Evolutionary conservation across 345 rosid species (phyloP).

Genomic region (Limnanthes douglasii): DNA sequence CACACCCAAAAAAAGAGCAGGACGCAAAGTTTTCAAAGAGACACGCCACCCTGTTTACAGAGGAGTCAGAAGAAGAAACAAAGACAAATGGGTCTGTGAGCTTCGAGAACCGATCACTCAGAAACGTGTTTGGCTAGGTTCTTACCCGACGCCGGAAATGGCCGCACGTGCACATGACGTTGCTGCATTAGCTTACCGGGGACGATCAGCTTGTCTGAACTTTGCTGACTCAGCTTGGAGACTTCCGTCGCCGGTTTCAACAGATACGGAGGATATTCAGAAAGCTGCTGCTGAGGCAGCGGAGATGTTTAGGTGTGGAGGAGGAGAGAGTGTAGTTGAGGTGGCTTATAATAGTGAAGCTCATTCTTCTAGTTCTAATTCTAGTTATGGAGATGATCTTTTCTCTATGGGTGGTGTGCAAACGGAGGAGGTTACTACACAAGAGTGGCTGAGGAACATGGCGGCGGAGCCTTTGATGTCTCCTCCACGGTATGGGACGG

Average conservation of each 20-base stretch:
- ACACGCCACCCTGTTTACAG: conserved; percentile 80
- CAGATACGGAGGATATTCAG: conserved; percentile 51
- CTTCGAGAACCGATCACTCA: conserved; percentile 77
- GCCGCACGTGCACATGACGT: conserved; percentile 94
- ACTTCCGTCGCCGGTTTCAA: conserved; percentile 51
- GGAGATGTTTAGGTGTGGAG: conserved; percentile 3
- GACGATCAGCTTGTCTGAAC: conserved; percentile 68
- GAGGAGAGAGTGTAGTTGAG: too few species aligned
- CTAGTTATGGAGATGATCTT: conserved; percentile 10
- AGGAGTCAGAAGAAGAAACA: conserved; percentile 53
- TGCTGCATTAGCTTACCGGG: conserved; percentile 63
- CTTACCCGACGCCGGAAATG: conserved; percentile 64
- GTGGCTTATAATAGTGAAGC: too few species aligned
- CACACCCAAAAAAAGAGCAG: conserved; percentile 59
- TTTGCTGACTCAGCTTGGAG: conserved; percentile 85
- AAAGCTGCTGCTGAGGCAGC: conserved; percentile 51
- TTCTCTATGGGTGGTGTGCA: conserved; percentile 49
- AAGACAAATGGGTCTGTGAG: conserved; percentile 89
- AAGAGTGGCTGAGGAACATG: conserved; percentile 40
- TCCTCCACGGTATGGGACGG: too few species aligned
- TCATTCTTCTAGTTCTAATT: too few species aligned
- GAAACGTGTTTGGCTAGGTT: conserved; percentile 82
- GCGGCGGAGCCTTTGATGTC: conserved; percentile 72
- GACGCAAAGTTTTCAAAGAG: conserved; percentile 77
- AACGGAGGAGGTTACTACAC: conserved; percentile 48